Base-by-base conservation (phyloP, 2,329 filamentous ascomycete species). In the Sporothrix dimorphospora region DNA sequence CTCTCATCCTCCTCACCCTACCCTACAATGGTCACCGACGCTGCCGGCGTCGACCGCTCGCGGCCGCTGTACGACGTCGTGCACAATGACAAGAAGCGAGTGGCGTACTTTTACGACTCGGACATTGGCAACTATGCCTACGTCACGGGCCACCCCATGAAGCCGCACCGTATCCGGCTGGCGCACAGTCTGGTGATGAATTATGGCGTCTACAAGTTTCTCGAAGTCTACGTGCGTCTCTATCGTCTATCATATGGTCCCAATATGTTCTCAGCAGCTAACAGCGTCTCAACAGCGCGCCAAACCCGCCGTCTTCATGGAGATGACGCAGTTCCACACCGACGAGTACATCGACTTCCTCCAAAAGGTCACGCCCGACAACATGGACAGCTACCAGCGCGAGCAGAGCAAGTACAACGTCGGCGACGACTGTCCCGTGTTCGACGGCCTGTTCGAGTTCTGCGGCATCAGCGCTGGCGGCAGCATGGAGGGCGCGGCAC, bases 61-160 rank as follows among this genome's bases (percentile, higher is more conserved):
- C 81, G 82, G 55, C 85, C 85, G 71, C 82, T 87, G 74, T 81
- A 80, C 75, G 82, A 83, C 73, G 80, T 83, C 72, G 82, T 84
- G 34, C 82, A 85, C 70, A 79, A 77, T 45, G 77, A 78, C 76
- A 82, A 81, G 78, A 97, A 96, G 83, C 94, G 95, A 80, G 93
- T 98, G 72, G 95, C 95, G 71, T 98, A 98, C 84, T 98, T 98
- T 82, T 98, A 98, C 87, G 95, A 98, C 80, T 97, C 93, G 3
- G 95, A 98, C 83, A 96, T 98, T 79, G 95, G 95, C 76, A 98
- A 98, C 82, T 98, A 98, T 85, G 94, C 95, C 80, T 98, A 98
- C 79, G 94, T 97, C 72, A 94, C 94, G 74, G 94, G 94, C 24
- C 96, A 99, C 85, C 96, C 96, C 55, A 99, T 99, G 96, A 99